Conservation (phyloP, 495 filamentous ascomycete genomes). For the Cercophora scortea region DNA sequence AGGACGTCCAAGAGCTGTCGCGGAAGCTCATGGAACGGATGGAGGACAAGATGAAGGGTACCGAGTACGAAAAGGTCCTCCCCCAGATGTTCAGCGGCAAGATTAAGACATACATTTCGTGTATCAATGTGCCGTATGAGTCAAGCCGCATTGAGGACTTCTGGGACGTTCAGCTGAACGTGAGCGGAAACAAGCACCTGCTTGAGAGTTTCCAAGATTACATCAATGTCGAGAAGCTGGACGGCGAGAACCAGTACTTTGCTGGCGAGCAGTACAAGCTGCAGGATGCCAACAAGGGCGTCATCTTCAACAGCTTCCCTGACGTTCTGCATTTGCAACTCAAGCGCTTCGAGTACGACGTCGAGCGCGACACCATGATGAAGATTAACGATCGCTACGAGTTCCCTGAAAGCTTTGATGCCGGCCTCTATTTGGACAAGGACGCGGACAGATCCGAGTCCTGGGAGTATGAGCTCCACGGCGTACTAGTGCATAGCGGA, state of each 20-base stretch:
- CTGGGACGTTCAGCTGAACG: conserved; percentile 98
- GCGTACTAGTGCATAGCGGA: conserved; percentile 92
- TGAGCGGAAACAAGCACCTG: conserved; percentile 84
- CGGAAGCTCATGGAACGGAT: conserved; percentile 94
- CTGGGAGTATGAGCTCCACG: conserved; percentile 87
- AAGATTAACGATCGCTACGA: conserved; percentile 98
- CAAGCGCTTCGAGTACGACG: conserved; percentile 97
- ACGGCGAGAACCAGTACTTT: conserved; percentile 97
- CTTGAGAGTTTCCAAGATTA: conserved; percentile 96
- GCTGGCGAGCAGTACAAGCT: conserved; percentile 81
- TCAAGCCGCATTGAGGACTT: conserved; percentile 93
- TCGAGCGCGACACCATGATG: conserved; percentile 93
- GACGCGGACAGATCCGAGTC: conserved; percentile 83
- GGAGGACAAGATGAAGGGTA: conserved; percentile 97
- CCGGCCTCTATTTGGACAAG: conserved; percentile 76
- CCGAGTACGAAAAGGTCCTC: conserved; percentile 84
- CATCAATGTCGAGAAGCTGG: conserved; percentile 89
- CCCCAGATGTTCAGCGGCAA: conserved; percentile 90
- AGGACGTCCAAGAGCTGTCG: conserved; percentile 96
- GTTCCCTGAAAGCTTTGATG: conserved; percentile 90
- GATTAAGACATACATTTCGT: conserved; percentile 96
- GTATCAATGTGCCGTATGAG: conserved; percentile 96
- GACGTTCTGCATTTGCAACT: conserved; percentile 92
- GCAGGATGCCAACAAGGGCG: conserved; percentile 94
- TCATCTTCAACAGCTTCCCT: conserved; percentile 93